A percentile compares a stretch with the other conserved stretches of the same genome.
These are phyloP conservation scores for Przewalskia tangutica DNA, from an alignment of 257 asterid genomes.

Conservation along the genomic window DNA sequence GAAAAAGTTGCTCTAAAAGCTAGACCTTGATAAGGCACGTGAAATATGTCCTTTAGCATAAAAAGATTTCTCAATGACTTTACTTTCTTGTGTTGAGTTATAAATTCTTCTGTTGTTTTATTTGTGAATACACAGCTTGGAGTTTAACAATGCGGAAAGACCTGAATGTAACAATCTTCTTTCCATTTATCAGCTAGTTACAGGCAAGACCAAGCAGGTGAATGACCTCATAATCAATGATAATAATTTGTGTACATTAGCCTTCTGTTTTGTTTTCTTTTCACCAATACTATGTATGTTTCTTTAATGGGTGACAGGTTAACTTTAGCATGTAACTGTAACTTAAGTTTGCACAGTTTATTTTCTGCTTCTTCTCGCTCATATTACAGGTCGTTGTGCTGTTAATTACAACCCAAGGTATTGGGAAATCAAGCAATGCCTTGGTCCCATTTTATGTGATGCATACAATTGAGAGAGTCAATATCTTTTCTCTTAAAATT, in stretches of 20 bases:
- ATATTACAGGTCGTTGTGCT: not conserved
- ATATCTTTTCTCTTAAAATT: not conserved
- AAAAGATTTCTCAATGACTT: not conserved
- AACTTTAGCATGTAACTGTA: not conserved
- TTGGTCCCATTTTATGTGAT: not conserved
- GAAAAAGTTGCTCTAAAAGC: not conserved
- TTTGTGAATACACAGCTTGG: constrained; percentile 49
- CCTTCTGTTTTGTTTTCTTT: not conserved
- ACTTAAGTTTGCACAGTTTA: not conserved
- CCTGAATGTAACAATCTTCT: constrained; percentile 97
- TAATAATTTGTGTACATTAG: not conserved
- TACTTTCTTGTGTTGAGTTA: constrained; percentile 7
- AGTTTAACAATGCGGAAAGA: constrained; percentile 83
- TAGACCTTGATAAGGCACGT: not conserved
- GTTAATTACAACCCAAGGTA: not conserved
- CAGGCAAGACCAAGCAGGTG: constrained; percentile 90
- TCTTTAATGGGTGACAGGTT: not conserved
- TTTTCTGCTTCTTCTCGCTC: not conserved
- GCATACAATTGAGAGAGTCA: not conserved
- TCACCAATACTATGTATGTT: not conserved
- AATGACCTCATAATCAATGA: not conserved
- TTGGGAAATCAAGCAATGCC: not conserved
- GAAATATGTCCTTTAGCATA: not conserved
- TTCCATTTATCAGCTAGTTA: constrained; percentile 75
- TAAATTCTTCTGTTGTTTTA: not conserved